Evolutionary conservation across 306 rosid genomes (phyloP), one percentile per base, ranked within the genome.

Genomic region (Heteromeles arbutifolia): DNA sequence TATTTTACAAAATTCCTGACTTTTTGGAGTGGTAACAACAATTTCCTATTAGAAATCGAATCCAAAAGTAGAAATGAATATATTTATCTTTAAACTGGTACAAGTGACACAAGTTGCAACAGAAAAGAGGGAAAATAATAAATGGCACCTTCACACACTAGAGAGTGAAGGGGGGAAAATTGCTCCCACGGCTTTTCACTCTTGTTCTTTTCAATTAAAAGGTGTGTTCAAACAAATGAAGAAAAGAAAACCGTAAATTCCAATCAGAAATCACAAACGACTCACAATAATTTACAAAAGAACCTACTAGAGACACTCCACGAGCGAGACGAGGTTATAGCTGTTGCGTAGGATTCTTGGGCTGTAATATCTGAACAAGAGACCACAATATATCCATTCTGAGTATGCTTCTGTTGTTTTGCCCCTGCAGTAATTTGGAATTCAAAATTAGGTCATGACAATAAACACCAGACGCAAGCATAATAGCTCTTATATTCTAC

Each of bases 321-420:
- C 34, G 73, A 77, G 79, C 25, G 52, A 65, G 80, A 76, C 72
- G 67, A 63, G 67, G 68, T 73, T 69, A 74, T 45, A 61, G 63
- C 74, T 84, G 80, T 80, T 77, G 74, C 65, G 72, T 37, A 48
- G 86, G 72, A 78, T 82, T 82, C 83, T 87, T 88, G 75, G 93
- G 93, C 81, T 94, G 97, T 85, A 94, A 79, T 84, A 92, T 82
- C 73, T 94, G 96, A 84, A 92, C 97, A 80, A 94, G 97, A 22
- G 96, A 89, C 96, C 98, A 94, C 83, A 94, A 74, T 79, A 94
- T 89, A 80, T 94, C 96, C 95, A 94, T 85, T 54, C 98, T 87
- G 89, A 87, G 97, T 70, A 95, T 74, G 80, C 73, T 95, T 79
- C 87, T 80, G 87, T 87, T 89, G 86, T 89, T 87, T 82, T 90